Percentiles rank a stretch among this genome's conserved stretches.
Evolutionary conservation across 2,329 filamentous ascomycete genomes (phyloP).

Genomic region (Venturia effusa): DNA sequence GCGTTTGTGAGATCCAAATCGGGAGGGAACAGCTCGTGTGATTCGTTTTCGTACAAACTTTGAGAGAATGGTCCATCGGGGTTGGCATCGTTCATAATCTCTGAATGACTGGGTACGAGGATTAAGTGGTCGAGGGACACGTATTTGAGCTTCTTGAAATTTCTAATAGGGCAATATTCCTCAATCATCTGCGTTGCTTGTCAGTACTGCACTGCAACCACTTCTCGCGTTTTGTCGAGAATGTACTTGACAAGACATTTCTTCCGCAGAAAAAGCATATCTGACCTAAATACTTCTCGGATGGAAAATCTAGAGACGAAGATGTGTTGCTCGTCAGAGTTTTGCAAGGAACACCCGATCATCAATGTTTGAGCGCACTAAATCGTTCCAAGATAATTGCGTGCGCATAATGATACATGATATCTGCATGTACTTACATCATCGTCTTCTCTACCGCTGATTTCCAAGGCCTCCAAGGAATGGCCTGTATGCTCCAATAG

Average conservation of each 20-base stretch:
- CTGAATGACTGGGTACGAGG: not conserved
- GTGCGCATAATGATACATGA: not conserved
- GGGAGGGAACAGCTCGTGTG: not conserved
- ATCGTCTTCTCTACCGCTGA: not conserved
- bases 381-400: not conserved
- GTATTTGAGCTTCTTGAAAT: not conserved
- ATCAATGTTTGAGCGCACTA: not conserved
- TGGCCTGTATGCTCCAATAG: constrained; percentile 1
- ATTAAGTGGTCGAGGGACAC: not conserved
- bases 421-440: not conserved
- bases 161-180: not conserved
- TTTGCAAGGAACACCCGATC: not conserved
- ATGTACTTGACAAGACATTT: not conserved
- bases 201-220: not conserved
- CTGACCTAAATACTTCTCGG: not conserved
- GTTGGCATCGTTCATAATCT: not conserved
- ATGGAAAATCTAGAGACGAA: not conserved
- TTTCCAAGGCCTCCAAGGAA: not conserved
- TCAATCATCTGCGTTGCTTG: not conserved
- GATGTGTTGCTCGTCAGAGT: not conserved
- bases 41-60: not conserved
- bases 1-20: not conserved
- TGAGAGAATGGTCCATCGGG: not conserved
- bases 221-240: not conserved
- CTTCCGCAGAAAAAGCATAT: not conserved